Percentiles rank a stretch among this genome's conserved stretches.
Conservation (phyloP, 371 early-diverging fungal genomes). For the Mortierella sp. region DNA sequence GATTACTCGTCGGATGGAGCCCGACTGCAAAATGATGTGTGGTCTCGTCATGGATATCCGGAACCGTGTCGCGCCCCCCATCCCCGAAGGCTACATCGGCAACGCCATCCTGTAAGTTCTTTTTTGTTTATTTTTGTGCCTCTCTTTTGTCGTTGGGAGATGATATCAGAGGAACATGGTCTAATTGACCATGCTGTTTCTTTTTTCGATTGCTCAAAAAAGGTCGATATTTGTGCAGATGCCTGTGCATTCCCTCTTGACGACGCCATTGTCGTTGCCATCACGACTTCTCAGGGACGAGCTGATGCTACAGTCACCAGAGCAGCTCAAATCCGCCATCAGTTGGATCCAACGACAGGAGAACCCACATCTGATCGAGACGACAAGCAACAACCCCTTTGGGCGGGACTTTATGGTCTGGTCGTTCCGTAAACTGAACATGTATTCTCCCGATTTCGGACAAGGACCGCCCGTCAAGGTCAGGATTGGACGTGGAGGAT, state of each 20-base stretch:
- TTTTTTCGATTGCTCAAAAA: background rate
- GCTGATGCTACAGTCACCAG: constrained; percentile 45
- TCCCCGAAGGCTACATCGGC: constrained; percentile 49
- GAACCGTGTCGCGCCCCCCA: constrained; percentile 25
- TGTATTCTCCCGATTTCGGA: constrained; percentile 51
- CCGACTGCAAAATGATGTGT: constrained; percentile 56
- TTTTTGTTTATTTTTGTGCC: background rate
- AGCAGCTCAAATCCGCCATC: constrained; percentile 46
- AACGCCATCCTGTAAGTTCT: constrained; percentile 50
- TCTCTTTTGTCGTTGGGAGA: background rate
- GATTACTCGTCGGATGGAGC: constrained; percentile 52
- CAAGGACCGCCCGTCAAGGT: constrained; percentile 44
- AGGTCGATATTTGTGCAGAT: constrained; percentile 55
- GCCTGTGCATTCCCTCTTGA: constrained; percentile 55
- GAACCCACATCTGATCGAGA: constrained; percentile 52
- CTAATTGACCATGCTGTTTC: background rate
- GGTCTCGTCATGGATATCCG: constrained; percentile 55
- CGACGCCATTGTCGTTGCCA: constrained; percentile 51
- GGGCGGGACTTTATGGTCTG: constrained; percentile 53
- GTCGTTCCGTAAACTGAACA: constrained; percentile 49
- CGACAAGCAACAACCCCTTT: constrained; percentile 46
- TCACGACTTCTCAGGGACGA: constrained; percentile 52
- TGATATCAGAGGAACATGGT: too few species aligned
- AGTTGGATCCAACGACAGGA: constrained; percentile 54
- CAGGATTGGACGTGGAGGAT: constrained; percentile 48